Evolutionary conservation across 306 rosid genomes (phyloP).

Genomic region (Astragalus membranaceus): DNA sequence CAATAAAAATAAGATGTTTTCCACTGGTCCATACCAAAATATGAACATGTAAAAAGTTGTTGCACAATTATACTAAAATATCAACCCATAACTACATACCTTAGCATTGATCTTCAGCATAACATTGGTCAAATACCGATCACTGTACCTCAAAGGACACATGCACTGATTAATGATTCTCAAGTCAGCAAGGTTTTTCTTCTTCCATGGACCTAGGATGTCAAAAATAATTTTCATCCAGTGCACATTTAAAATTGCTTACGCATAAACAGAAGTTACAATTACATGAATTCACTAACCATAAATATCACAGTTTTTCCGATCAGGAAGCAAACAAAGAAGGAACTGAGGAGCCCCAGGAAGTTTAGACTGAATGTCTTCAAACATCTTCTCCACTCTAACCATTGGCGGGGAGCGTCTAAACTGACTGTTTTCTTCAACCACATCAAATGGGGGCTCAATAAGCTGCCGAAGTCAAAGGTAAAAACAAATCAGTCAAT

Average conservation of each 20-base stretch:
- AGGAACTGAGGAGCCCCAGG: too few relatives aligned
- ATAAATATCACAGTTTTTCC: too few relatives aligned
- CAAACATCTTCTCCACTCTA: too few relatives aligned
- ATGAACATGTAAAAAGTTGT: background rate
- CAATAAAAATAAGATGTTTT: background rate
- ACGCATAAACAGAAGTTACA: too few relatives aligned
- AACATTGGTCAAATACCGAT: conserved; percentile 69
- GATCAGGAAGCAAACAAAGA: too few relatives aligned
- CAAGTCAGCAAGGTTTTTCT: too few relatives aligned
- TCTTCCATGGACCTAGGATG: too few relatives aligned
- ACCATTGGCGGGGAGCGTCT: conserved; percentile 92
- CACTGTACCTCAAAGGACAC: conserved; percentile 74
- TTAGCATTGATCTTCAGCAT: conserved; percentile 87
- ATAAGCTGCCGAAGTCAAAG: conserved; percentile 33
- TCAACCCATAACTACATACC: conserved; percentile 30
- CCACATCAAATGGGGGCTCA: conserved; percentile 59
- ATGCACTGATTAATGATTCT: conserved; percentile 81
- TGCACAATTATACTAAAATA: background rate
- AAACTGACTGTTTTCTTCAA: conserved; percentile 61
- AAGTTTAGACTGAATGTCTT: too few relatives aligned
- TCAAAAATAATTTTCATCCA: too few relatives aligned
- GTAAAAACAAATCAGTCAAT: background rate
- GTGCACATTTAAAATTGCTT: too few relatives aligned
- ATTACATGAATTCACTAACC: too few relatives aligned
- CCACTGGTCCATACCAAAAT: background rate